Conservation (phyloP, 164 flowering plant genomes). For the Paratinospora sagittata region DNA sequence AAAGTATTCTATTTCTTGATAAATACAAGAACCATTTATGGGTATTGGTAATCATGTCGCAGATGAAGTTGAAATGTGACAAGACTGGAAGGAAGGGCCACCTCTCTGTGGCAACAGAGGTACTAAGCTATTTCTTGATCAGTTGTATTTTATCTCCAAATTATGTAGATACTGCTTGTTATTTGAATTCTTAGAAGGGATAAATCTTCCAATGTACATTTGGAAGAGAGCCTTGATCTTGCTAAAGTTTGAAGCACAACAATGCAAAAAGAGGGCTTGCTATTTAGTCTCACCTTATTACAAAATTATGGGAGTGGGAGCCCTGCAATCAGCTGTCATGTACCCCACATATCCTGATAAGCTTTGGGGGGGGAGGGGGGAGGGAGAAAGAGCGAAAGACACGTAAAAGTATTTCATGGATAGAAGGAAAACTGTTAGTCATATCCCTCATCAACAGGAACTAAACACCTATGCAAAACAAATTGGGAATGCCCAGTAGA, state of each 20-base stretch:
- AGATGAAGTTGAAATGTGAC: conserved; percentile 89
- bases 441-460: too few relatives aligned
- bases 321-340: too few relatives aligned
- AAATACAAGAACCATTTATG: neutral
- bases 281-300: neutral
- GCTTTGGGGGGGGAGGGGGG: too few relatives aligned
- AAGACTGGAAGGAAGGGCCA: conserved; percentile 88
- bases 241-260: neutral
- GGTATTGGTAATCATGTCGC: conserved; percentile 13
- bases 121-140: conserved; percentile 18
- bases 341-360: too few relatives aligned
- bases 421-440: too few relatives aligned
- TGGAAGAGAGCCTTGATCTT: neutral
- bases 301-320: too few relatives aligned
- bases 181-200: neutral
- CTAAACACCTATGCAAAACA: too few relatives aligned
- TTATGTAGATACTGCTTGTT: neutral
- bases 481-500: neutral
- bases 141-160: neutral
- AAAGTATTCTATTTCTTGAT: neutral
- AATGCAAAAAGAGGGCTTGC: neutral
- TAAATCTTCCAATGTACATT: neutral
- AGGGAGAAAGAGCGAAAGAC: too few relatives aligned
- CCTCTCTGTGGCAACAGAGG: conserved; percentile 92
- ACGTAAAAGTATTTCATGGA: too few relatives aligned